Evolutionary conservation across 2,329 filamentous ascomycete species (phyloP), one percentile per base, ranked within the genome.

Genomic region (Epichloe aotearoae): DNA sequence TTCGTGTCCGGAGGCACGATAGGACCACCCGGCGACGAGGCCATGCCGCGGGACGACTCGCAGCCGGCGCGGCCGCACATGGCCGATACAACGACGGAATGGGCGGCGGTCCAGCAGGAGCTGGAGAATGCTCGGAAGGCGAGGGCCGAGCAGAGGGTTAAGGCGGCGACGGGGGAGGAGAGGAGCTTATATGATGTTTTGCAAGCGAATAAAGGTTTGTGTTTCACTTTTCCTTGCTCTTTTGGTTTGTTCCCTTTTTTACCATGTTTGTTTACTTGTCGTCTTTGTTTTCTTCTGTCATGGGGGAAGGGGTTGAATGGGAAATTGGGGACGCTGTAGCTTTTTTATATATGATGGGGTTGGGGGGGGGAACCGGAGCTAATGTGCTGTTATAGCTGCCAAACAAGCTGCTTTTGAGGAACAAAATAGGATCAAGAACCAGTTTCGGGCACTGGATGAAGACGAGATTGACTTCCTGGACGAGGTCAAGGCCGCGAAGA

Each of bases 391-490:
- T 30, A 49, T 52, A 84, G 86, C 82, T 56, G 84, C 85, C 52
- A 91, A 90, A 66, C 84, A 91, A 68, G 86, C 86, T 19, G 85
- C 83, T 8, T 88, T 89, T 64, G 86, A 89, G 64, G 86, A 91
- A 65, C 74, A 82, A 55, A 77, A 75, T 55, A 76, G 76, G 56
- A 71, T 91, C 49, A 79, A 80, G 61, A 86, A 91, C 60, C 87
- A 91, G 69, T 90, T 89, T 63, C 79, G 83, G 39, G 74, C 83
- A 3, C 73, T 93, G 33, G 83, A 91, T 62, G 84, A 88, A 53
- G 85, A 89, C 62, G 87, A 91, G 69, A 74, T 85, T 47, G 85
- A 84, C 19, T 91, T 88, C 57, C 68, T 93, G 47, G 80, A 83
- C 45, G 76, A 75, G 44, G 73, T 85, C 39, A 59, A 69, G 46